These are phyloP conservation scores for Meyerozyma smithsonii DNA, from an alignment of 1,139 yeast genomes.

Conservation along the genomic window DNA sequence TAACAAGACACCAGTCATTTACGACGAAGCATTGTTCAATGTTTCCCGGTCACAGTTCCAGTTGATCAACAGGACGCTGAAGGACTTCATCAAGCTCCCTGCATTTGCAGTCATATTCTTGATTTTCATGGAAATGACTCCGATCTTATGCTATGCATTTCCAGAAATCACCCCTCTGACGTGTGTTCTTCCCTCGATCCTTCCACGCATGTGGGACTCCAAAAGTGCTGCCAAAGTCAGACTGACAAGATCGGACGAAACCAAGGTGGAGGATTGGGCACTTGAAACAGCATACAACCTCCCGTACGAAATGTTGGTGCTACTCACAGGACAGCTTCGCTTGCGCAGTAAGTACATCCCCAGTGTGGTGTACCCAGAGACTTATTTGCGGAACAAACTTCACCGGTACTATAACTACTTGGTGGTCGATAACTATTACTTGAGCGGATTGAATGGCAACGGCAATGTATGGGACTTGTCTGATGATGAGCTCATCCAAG, in stretches of 20 bases:
- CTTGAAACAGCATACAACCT: slow-evolving; percentile 42
- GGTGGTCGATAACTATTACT: slow-evolving; percentile 46
- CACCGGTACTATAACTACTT: slow-evolving; percentile 40
- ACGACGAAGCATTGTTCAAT: slow-evolving; percentile 18
- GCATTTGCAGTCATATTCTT: slow-evolving; percentile 53
- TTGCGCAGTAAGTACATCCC: slow-evolving; percentile 41
- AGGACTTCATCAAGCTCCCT: slow-evolving; percentile 59
- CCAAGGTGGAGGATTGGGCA: slow-evolving; percentile 18
- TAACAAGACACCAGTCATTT: slow-evolving; percentile 8
- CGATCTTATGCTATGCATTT: slow-evolving; percentile 50
- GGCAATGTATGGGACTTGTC: slow-evolving; percentile 48
- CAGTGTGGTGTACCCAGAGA: slow-evolving; percentile 29
- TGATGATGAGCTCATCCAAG: slow-evolving; percentile 38
- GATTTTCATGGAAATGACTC: slow-evolving; percentile 61
- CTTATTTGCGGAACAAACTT: slow-evolving; percentile 33
- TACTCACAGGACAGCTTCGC: slow-evolving; percentile 30
- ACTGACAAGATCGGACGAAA: slow-evolving; percentile 3
- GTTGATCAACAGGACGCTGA: slow-evolving; percentile 50
- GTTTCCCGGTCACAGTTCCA: slow-evolving; percentile 54
- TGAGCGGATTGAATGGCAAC: slow-evolving; percentile 35
- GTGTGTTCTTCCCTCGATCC: slow-evolving; percentile 53
- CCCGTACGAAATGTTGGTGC: slow-evolving; percentile 28
- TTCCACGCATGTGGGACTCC: slow-evolving; percentile 33
- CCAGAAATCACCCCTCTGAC: slow-evolving; percentile 70
- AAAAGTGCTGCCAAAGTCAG: slow-evolving; percentile 6